Base-by-base conservation (phyloP, 371 early-diverging fungal genomes). In the Saksenaea oblongispora region DNA sequence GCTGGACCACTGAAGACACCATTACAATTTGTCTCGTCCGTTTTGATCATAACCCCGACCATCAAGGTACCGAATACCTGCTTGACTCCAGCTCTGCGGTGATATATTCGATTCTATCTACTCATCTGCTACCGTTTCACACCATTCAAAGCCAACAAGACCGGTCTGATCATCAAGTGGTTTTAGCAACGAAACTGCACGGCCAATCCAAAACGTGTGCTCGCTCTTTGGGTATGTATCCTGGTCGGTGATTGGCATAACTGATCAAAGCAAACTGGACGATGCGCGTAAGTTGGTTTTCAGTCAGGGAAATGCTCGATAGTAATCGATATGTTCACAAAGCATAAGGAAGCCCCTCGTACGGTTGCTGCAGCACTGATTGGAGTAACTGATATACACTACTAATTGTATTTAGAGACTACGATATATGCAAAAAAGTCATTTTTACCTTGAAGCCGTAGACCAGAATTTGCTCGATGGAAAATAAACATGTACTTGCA, bases 91-190 rank as follows among this genome's bases (percentile, higher is more conserved):
- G 37, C 56, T 36, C 35, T 56, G 35, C 35, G 56, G 0, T 35
- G n/a, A 34, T 18, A 37, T 35, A 9, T 35, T 56, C 36, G 34
- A 56, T n/a, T 56, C 56, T 17, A 56, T 35, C 56, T 34, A n/a
- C 56, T 56, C 36, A 13, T 56, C 56, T 31, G 31, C 31, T 31
- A 31, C 31, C 31, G 31, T 35, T 27, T 66, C 72, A 34, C 72
- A 67, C 72, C 72, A 67, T 14, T 71, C 65, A 28, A 62, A 65
- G 42, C 63, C 54, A 28, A 72, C 24, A 56, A 63, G 61, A 22
- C 64, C 63, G 39, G 68, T 67, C 58, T 67, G 72, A 57, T 65
- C 62, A 9, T 58, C 72, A 65, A 67, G 44, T 28, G 67, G 54
- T 60, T 67, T n/a, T n/a, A n/a, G n/a, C n/a, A n/a, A n/a, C n/a